Conservation (phyloP, 2,329 filamentous ascomycete species). For the Ophiostoma ulmi region DNA sequence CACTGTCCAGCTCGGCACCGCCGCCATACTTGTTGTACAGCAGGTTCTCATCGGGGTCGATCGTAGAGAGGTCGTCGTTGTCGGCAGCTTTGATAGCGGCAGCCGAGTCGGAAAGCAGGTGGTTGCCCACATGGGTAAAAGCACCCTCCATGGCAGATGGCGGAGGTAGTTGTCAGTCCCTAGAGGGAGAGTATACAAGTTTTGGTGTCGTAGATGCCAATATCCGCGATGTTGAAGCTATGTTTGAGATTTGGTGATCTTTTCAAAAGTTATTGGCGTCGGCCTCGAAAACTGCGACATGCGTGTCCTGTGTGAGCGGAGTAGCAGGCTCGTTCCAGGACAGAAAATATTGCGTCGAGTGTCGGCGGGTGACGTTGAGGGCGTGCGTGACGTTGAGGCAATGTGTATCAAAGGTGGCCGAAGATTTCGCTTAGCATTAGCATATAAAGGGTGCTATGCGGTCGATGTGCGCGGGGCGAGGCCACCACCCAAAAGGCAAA, state of each 20-base stretch:
- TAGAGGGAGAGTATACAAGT: background rate
- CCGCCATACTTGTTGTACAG: conserved; percentile 66
- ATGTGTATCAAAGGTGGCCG: background rate
- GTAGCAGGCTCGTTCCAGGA: background rate
- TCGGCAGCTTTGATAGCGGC: conserved; percentile 82
- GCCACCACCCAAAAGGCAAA: background rate
- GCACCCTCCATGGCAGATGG: conserved; percentile 62
- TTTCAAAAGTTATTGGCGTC: conserved; percentile 13
- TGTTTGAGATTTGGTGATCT: background rate
- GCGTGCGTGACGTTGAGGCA: background rate
- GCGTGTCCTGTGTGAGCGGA: conserved; percentile 14
- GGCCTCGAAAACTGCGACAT: conserved; percentile 17
- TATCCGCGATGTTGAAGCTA: background rate
- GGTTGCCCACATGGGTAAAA: conserved; percentile 83
- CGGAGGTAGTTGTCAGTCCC: conserved; percentile 2
- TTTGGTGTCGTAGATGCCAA: background rate
- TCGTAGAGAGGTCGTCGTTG: conserved; percentile 65
- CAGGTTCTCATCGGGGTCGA: conserved; percentile 74
- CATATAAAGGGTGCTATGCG: conserved; percentile 8
- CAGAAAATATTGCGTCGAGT: background rate
- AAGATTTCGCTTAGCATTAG: conserved; percentile 5
- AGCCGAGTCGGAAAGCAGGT: conserved; percentile 76
- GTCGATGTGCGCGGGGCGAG: conserved; percentile 4
- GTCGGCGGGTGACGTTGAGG: conserved; percentile 1
- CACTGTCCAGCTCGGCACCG: conserved; percentile 41